Percentiles rank a stretch among this genome's conserved stretches.
Conservation (phyloP, 805 yeast genomes). For the Wickerhamiella nectarea region DNA sequence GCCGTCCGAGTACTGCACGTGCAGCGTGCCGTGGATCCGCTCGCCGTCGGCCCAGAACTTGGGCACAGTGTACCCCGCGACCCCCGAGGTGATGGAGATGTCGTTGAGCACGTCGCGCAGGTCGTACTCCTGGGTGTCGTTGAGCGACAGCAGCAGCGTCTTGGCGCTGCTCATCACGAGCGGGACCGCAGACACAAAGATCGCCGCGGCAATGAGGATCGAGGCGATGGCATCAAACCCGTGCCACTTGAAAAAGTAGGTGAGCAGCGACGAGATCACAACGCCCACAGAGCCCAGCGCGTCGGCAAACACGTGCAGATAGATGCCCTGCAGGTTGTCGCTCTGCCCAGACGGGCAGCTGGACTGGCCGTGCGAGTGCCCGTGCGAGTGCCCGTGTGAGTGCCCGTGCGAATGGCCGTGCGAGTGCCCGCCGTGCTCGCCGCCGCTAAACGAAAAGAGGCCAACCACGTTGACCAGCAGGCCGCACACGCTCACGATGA, state of each 20-base stretch:
- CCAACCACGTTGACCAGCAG: constrained; percentile 83
- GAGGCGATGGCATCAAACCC: constrained; percentile 92
- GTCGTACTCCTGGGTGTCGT: constrained; percentile 42
- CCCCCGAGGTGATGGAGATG: constrained; percentile 58
- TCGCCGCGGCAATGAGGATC: constrained; percentile 66
- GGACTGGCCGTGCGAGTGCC: constrained; percentile 10
- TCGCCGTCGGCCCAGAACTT: constrained; percentile 69
- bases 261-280: constrained; percentile 72
- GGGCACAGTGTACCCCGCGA: constrained; percentile 74
- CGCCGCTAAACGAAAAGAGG: constrained; percentile 80
- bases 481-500: constrained; percentile 76
- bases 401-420: constrained; percentile 22
- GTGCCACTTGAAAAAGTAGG: constrained; percentile 54
- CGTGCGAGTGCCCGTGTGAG: constrained; percentile 13
- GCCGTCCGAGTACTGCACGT: constrained; percentile 55
- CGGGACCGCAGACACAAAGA: constrained; percentile 73
- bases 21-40: constrained; percentile 61
- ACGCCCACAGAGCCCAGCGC: constrained; percentile 96
- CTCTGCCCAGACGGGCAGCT: constrained; percentile 23
- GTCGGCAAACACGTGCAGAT: constrained; percentile 86
- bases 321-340: constrained; percentile 85
- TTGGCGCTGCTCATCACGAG: constrained; percentile 68
- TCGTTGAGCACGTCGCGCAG: constrained; percentile 57
- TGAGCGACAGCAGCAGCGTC: constrained; percentile 51
- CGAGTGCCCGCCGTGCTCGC: constrained; percentile 22